phyloP scores from a whole-genome alignment of 2,329 filamentous ascomycete genomes.

The Ustilaginoidea virens region DNA sequence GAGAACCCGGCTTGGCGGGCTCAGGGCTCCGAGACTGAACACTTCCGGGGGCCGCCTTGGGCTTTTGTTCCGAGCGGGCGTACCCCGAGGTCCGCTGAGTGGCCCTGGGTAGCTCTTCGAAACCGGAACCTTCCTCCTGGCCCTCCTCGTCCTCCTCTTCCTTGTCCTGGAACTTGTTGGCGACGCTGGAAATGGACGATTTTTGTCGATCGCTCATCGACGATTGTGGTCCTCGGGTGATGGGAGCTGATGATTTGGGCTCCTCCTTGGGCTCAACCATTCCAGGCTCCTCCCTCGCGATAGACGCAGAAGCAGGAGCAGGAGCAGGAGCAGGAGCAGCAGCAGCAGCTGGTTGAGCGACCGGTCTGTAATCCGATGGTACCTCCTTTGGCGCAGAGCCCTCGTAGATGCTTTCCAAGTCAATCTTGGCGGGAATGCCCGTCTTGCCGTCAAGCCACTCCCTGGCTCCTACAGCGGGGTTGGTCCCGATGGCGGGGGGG shows the following conservation, averaged over 20 bases:
- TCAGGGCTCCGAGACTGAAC: too few species aligned
- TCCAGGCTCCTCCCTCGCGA: slow-evolving; percentile 13
- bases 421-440: slow-evolving; percentile 76
- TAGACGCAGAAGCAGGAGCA: slow-evolving; percentile 8
- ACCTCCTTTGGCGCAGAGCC: slow-evolving; percentile 69
- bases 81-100: slow-evolving; percentile 39
- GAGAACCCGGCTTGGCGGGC: too few species aligned
- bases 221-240: slow-evolving; percentile 35
- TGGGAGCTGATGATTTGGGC: slow-evolving; percentile 30
- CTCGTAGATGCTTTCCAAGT: slow-evolving; percentile 82
- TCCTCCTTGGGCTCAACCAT: slow-evolving; percentile 32
- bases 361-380: slow-evolving; percentile 49
- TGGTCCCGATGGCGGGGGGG: slow-evolving; percentile 67
- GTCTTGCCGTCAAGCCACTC: slow-evolving; percentile 86
- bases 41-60: too few species aligned
- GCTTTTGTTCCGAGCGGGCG: too few species aligned
- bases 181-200: slow-evolving; percentile 70
- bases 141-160: slow-evolving; percentile 47
- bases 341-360: slow-evolving; percentile 17
- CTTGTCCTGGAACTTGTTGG: slow-evolving; percentile 71
- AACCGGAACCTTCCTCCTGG: slow-evolving; percentile 59
- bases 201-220: slow-evolving; percentile 80
- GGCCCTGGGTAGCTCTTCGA: slow-evolving; percentile 73
- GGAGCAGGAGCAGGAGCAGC: slow-evolving; percentile 23
- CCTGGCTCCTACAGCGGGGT: slow-evolving; percentile 60